A percentile compares a stretch with the other conserved stretches of the same genome.
These are phyloP conservation scores for Rhizomucor miehei DNA, from an alignment of 371 early-diverging fungal genomes.

Conservation along the genomic window DNA sequence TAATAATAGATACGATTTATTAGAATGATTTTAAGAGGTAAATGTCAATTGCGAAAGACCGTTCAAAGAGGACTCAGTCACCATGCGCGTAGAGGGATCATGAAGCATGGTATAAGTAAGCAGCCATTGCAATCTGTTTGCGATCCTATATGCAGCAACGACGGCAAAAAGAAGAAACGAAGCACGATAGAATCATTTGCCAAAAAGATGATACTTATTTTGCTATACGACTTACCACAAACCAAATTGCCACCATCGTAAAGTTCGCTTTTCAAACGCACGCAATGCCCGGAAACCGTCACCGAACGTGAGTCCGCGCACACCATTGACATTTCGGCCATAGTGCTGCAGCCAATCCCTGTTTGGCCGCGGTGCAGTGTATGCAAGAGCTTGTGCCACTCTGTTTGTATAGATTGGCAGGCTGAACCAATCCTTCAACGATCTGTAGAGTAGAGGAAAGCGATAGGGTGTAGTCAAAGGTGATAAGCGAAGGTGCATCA, in stretches of 20 bases:
- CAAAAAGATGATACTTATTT: no score
- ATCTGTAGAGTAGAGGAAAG: constrained; percentile 34
- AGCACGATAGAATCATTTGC: no score
- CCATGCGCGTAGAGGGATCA: constrained; percentile 36
- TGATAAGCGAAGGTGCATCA: constrained; percentile 43
- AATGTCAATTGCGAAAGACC: no score
- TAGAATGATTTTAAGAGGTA: no score
- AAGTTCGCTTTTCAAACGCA: constrained; percentile 15
- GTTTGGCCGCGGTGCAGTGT: constrained; percentile 20
- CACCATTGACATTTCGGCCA: constrained; percentile 12
- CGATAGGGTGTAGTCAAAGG: constrained; percentile 37
- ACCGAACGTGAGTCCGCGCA: constrained; percentile 32
- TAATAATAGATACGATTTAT: no score
- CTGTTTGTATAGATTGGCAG: constrained; percentile 44
- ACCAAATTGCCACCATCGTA: constrained; percentile 37
- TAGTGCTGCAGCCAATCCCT: constrained; percentile 22
- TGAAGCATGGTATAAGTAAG: constrained; percentile 40
- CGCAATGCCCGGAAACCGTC: constrained; percentile 35
- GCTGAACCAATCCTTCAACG: constrained; percentile 29
- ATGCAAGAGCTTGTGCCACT: constrained; percentile 22
- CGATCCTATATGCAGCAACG: no score
- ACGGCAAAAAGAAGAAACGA: no score
- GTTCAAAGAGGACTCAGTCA: constrained; percentile 23
- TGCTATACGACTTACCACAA: no score
- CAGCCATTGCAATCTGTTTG: constrained; percentile 40